Conservation (phyloP, 257 asterid species). For the Solanum chiquidenum region DNA sequence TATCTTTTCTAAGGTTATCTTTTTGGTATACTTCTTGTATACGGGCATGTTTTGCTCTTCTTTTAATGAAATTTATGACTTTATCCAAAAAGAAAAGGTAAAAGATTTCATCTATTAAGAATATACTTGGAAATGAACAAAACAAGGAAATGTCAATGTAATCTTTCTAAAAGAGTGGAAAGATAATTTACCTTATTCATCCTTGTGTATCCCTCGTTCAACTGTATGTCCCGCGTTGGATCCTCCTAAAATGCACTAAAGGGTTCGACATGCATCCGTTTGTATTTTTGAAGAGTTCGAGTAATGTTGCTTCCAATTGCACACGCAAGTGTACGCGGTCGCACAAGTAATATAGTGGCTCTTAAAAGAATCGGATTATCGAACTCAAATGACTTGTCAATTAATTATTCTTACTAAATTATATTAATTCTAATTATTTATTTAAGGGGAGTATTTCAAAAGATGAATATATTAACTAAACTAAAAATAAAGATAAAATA, state of each 20-base stretch:
- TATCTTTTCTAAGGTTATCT: neutral
- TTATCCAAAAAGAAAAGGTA: neutral
- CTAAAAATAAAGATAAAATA: too few species aligned
- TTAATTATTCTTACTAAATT: too few species aligned
- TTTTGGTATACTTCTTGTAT: neutral
- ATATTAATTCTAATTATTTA: too few species aligned
- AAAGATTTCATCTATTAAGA: neutral
- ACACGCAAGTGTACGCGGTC: too few species aligned
- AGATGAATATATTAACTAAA: too few species aligned
- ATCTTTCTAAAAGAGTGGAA: neutral
- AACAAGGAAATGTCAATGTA: neutral
- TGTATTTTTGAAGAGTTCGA: neutral
- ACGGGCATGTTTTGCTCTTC: neutral
- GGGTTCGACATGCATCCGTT: neutral
- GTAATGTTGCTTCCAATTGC: neutral
- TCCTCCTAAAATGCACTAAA: neutral
- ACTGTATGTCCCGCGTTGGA: neutral
- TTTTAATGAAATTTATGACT: neutral
- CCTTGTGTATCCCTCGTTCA: neutral
- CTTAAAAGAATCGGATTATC: too few species aligned
- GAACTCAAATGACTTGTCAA: too few species aligned
- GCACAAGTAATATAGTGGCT: too few species aligned
- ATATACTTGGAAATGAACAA: neutral
- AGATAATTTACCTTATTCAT: neutral
- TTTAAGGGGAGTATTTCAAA: too few species aligned